Evolutionary conservation across 2,329 filamentous ascomycete genomes (phyloP), one percentile per base, ranked within the genome.

Genomic region (Didymella glomerata): DNA sequence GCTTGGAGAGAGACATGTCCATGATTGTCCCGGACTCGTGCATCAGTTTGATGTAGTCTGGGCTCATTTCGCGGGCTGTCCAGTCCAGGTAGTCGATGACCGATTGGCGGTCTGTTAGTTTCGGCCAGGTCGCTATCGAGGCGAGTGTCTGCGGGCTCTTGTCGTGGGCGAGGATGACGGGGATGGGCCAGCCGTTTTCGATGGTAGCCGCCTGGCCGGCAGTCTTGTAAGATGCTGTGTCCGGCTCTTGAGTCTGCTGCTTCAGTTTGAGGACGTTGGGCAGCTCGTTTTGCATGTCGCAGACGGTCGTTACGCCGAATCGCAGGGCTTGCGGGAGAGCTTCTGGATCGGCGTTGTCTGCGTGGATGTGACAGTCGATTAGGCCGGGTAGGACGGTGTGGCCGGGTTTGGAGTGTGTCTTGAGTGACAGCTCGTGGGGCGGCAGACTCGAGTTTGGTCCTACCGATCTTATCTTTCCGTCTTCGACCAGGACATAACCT

Each of bases 21-120:
- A 84, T 71, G 9, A 73, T 67, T 8, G 66, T 73, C 3, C 82
- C 82, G 50, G 74, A 77, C 62, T 84, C 82, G 61, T 84, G 80
- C 76, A 84, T 82, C 47, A 84, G 68, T 64, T 84, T 84, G 66
- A 83, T 81, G 68, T 83, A 84, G 57, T 83, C 78, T 1, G 78
- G 80, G 36, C 72, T 60, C 62, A 73, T 72, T 53, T 83, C 79
- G 11, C 69, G 69, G 11, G 77, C 61, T 2, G 76, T 76, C 60
- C 78, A 76, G 13, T 76, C 70, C 2, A 84, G 69, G 57, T 80
- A 84, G 16, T 75, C 66, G 1, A 76, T 62, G 1, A 81, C 82
- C 24, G 77, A 81, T 34, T 78, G 71, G 9, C 72, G 64, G 4
- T 74, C 77, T 6, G 72, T 74, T n/a, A 83, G 59, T 40, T 80